These are phyloP conservation scores for Trebouxiophyceae sp. DNA, from an alignment of 163 green algal species.

Conservation along the genomic window DNA sequence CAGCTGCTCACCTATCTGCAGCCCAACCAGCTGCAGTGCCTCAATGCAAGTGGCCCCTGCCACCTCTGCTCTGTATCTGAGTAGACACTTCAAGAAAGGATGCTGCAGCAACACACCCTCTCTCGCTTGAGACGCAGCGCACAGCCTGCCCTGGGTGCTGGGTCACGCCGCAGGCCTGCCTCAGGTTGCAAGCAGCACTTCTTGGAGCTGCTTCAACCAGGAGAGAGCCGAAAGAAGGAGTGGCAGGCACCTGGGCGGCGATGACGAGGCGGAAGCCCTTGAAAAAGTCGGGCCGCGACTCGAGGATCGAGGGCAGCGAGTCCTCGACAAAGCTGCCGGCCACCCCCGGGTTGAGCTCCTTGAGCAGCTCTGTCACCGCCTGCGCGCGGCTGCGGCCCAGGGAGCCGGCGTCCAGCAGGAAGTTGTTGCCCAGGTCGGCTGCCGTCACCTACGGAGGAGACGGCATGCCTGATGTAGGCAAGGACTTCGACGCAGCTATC, in stretches of 20 bases:
- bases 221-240: too few species aligned
- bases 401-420: slow-evolving; percentile 52
- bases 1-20: slow-evolving; percentile 52
- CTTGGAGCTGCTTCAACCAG: too few species aligned
- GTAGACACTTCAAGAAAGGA: too few species aligned
- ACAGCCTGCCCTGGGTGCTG: not conserved
- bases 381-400: slow-evolving; percentile 64
- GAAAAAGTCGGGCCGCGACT: slow-evolving; percentile 76
- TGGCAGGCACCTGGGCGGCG: slow-evolving; percentile 73
- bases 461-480: too few species aligned
- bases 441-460: slow-evolving; percentile 19
- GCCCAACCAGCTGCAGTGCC: not conserved
- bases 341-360: slow-evolving; percentile 88
- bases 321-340: slow-evolving; percentile 77
- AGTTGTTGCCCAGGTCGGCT: slow-evolving; percentile 92
- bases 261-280: slow-evolving; percentile 81
- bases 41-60: too few species aligned
- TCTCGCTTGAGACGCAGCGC: too few species aligned
- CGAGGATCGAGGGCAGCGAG: slow-evolving; percentile 53
- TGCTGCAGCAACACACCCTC: too few species aligned
- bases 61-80: too few species aligned
- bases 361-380: slow-evolving; percentile 65
- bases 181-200: too few species aligned
- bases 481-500: too few species aligned
- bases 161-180: too few species aligned